phyloP scores from a whole-genome alignment of 2,329 filamentous ascomycete genomes.

The Botrytis medusae region DNA sequence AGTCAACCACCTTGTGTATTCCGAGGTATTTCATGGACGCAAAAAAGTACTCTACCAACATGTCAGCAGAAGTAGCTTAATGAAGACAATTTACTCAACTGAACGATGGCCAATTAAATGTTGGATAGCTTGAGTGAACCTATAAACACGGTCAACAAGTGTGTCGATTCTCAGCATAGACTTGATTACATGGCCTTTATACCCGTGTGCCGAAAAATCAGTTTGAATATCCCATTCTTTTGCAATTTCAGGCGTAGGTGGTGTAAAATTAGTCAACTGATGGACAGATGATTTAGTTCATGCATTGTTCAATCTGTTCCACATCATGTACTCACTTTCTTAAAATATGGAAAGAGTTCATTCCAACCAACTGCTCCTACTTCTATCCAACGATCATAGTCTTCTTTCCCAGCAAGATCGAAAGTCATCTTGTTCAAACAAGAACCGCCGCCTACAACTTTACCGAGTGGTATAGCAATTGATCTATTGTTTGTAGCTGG shows the following conservation, averaged over 20 bases:
- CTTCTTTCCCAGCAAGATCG: constrained; percentile 28
- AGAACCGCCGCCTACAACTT: constrained; percentile 42
- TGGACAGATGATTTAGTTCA: neutral
- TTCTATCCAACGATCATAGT: constrained; percentile 44
- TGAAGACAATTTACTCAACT: neutral
- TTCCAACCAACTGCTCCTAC: constrained; percentile 47
- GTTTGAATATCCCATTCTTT: constrained; percentile 16
- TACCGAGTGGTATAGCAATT: constrained; percentile 35
- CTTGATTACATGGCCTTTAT: neutral
- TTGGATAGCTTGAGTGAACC: constrained; percentile 19
- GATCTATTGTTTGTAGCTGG: constrained; percentile 34
- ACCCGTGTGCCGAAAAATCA: constrained; percentile 17
- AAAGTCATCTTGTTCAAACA: constrained; percentile 39
- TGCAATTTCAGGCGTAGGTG: neutral
- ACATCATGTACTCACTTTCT: neutral
- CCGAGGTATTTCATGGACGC: constrained; percentile 18
- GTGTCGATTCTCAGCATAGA: neutral
- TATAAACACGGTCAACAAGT: neutral
- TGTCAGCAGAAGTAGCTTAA: neutral
- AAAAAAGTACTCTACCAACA: constrained; percentile 13
- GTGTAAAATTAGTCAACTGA: constrained; percentile 15
- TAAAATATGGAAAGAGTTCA: constrained; percentile 24
- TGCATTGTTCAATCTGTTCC: neutral
- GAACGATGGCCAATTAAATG: constrained; percentile 13
- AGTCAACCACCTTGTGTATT: constrained; percentile 11